Conservation (phyloP, 148 eudicot species). For the Simmondsia chinensis region DNA sequence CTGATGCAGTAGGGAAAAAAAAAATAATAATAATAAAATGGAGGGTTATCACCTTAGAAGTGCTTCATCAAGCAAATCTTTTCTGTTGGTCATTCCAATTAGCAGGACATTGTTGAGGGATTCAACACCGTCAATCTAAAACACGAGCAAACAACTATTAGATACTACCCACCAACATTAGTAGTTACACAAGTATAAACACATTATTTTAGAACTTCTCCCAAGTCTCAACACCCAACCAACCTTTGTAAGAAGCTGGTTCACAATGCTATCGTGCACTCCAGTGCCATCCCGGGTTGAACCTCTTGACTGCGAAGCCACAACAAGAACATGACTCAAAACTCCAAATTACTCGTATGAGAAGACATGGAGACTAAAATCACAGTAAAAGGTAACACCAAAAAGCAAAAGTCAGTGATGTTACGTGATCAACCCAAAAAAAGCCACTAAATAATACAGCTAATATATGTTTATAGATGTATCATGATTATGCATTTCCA, state of each 20-base stretch:
- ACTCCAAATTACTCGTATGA: too few species aligned
- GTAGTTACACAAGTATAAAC: too few species aligned
- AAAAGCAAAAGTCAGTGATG: too few species aligned
- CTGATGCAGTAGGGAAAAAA: too few species aligned
- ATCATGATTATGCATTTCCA: too few species aligned
- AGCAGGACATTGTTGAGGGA: conserved; percentile 92
- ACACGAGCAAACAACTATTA: conserved; percentile 6
- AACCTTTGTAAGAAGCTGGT: conserved; percentile 96
- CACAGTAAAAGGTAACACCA: too few species aligned
- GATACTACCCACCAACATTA: conserved; percentile 6
- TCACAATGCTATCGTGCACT: conserved; percentile 96
- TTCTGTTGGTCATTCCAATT: conserved; percentile 98
- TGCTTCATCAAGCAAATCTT: conserved; percentile 99
- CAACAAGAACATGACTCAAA: conserved; percentile 4
- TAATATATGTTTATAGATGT: too few species aligned
- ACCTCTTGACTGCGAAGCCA: conserved; percentile 73
- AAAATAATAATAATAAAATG: too few species aligned
- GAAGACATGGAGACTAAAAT: too few species aligned
- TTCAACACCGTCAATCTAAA: conserved; percentile 97
- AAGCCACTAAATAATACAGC: too few species aligned
- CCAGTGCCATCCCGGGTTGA: conserved; percentile 99
- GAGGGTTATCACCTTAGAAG: conserved; percentile 92
- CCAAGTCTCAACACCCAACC: conserved; percentile 13
- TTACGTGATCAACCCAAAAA: too few species aligned
- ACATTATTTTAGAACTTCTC: too few species aligned